These are phyloP conservation scores for Glutinoglossum americanum DNA, from an alignment of 495 filamentous ascomycete species.

Conservation along the genomic window DNA sequence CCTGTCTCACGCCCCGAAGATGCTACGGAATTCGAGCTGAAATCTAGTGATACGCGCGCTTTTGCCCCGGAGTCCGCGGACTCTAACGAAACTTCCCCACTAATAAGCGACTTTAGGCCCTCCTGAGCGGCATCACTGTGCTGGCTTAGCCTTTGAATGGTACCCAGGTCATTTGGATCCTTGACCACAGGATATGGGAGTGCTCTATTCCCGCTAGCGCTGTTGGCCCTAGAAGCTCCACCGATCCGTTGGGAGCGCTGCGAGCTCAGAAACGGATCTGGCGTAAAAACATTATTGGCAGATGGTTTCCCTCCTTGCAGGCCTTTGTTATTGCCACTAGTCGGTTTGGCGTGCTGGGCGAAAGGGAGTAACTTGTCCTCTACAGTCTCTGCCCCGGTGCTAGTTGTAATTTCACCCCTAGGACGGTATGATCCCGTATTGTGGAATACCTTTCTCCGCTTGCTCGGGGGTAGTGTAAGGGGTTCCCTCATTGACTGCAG, in stretches of 20 bases:
- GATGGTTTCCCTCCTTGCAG: neutral
- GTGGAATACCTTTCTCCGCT: neutral
- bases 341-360: neutral
- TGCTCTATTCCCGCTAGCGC: conserved; percentile 13
- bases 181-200: conserved; percentile 63
- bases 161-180: conserved; percentile 44
- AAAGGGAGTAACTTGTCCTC: neutral
- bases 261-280: neutral
- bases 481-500: neutral
- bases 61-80: neutral
- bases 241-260: neutral
- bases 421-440: neutral
- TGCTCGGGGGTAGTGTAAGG: neutral
- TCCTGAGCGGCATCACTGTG: conserved; percentile 26
- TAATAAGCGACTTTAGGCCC: neutral
- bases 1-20: neutral
- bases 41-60: conserved; percentile 7
- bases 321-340: neutral
- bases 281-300: neutral
- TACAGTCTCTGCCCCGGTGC: neutral
- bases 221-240: conserved; percentile 3
- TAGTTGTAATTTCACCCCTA: neutral
- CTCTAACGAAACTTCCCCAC: neutral
- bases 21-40: neutral
- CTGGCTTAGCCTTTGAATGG: conserved; percentile 47